Percentiles rank a stretch among this genome's conserved stretches.
Conservation (phyloP, 495 filamentous ascomycete genomes). For the Cercophora scortea region DNA sequence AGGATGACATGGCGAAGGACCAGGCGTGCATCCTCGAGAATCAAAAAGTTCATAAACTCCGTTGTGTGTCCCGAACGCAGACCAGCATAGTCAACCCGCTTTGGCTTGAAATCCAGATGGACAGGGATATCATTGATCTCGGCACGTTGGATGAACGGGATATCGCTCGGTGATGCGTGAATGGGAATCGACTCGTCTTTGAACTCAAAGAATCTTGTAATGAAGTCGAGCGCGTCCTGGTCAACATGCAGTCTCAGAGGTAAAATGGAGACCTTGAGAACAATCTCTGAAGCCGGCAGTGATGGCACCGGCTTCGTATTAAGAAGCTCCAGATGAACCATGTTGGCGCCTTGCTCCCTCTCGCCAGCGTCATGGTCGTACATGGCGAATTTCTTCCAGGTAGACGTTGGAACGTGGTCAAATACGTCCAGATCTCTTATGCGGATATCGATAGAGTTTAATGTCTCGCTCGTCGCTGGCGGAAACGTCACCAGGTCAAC, state of each 20-base stretch:
- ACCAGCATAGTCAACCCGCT: slow-evolving; percentile 88
- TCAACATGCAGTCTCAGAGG: slow-evolving; percentile 92
- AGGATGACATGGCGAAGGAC: slow-evolving; percentile 81
- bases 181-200: slow-evolving; percentile 63
- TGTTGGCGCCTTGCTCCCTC: slow-evolving; percentile 73
- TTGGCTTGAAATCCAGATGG: slow-evolving; percentile 94
- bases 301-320: slow-evolving; percentile 80
- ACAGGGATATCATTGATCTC: slow-evolving; percentile 79
- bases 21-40: slow-evolving; percentile 83
- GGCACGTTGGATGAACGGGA: slow-evolving; percentile 83
- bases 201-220: slow-evolving; percentile 96
- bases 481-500: slow-evolving; percentile 81
- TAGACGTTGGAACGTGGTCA: slow-evolving; percentile 90
- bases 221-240: slow-evolving; percentile 95
- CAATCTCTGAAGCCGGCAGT: slow-evolving; percentile 81
- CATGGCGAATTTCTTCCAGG: slow-evolving; percentile 96
- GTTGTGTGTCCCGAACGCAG: slow-evolving; percentile 96
- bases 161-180: slow-evolving; percentile 52
- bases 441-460: slow-evolving; percentile 77
- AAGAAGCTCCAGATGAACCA: slow-evolving; percentile 82
- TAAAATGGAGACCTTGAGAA: slow-evolving; percentile 75
- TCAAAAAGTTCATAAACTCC: slow-evolving; percentile 98
- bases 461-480: slow-evolving; percentile 65
- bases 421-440: slow-evolving; percentile 82
- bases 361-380: slow-evolving; percentile 83